A percentile compares a stretch with the other conserved stretches of the same genome.
Evolutionary conservation across 306 rosid genomes (phyloP).

Genomic region (Cucurbita moschata): DNA sequence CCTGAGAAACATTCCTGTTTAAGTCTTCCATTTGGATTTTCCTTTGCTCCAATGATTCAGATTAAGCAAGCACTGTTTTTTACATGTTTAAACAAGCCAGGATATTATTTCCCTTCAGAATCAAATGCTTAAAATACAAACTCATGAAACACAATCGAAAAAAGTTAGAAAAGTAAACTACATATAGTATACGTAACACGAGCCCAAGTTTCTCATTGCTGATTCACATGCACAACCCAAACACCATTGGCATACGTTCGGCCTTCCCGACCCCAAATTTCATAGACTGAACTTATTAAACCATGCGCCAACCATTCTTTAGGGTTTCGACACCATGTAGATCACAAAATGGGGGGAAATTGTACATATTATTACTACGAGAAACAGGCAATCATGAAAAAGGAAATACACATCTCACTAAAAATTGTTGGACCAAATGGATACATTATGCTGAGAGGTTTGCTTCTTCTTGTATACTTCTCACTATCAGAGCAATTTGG

Average conservation of each 20-base stretch:
- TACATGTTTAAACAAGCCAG: conserved; percentile 35
- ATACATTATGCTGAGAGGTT: neutral
- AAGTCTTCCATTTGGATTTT: conserved; percentile 33
- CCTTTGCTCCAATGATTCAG: conserved; percentile 43
- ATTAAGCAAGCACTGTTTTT: conserved; percentile 14
- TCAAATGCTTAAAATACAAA: conserved; percentile 1
- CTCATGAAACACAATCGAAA: neutral
- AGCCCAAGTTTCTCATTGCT: neutral
- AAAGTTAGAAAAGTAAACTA: neutral
- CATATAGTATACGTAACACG: neutral
- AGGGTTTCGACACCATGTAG: neutral
- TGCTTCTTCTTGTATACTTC: neutral
- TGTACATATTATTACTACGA: neutral
- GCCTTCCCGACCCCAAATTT: neutral
- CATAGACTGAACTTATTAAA: neutral
- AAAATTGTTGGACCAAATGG: too few relatives aligned
- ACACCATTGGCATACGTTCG: neutral
- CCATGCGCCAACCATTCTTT: neutral
- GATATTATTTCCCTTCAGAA: conserved; percentile 14
- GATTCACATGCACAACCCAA: neutral
- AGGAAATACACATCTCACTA: neutral
- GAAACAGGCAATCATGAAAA: neutral
- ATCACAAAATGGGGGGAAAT: neutral
- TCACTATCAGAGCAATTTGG: neutral
- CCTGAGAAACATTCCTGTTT: conserved; percentile 29